phyloP scores from a whole-genome alignment of 2,329 filamentous ascomycete species.

The Chrysosporium keratinophilum region DNA sequence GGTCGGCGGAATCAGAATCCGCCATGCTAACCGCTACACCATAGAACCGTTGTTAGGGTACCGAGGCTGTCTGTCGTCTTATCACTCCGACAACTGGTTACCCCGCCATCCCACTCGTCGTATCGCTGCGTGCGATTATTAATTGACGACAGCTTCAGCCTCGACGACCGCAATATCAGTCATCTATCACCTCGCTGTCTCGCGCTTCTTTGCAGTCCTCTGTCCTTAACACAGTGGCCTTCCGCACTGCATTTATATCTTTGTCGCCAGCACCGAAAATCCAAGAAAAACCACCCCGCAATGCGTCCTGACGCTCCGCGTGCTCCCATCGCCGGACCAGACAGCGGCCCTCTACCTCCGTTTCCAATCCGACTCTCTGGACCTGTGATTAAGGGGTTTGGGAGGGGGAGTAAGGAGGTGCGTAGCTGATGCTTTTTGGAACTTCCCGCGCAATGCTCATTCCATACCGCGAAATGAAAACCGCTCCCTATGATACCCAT shows the following conservation, averaged over 20 bases:
- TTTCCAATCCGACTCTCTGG: constrained; percentile 79
- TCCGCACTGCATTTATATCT: background rate
- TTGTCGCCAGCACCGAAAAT: background rate
- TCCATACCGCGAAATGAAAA: background rate
- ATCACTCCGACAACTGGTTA: background rate
- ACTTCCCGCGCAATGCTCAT: background rate
- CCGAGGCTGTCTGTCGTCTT: background rate
- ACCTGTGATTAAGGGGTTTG: constrained; percentile 83
- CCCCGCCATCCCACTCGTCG: background rate
- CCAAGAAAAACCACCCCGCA: background rate
- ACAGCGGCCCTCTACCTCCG: constrained; percentile 61
- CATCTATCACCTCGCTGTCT: background rate
- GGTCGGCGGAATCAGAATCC: constrained; percentile 10
- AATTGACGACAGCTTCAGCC: background rate
- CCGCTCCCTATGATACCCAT: background rate
- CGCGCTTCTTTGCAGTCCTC: too few species aligned
- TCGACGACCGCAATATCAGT: background rate
- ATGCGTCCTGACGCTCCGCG: constrained; percentile 47
- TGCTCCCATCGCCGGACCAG: constrained; percentile 61
- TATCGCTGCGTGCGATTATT: background rate
- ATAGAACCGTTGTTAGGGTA: constrained; percentile 1
- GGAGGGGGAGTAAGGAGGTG: constrained; percentile 85
- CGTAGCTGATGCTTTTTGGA: background rate
- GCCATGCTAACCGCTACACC: constrained; percentile 10
- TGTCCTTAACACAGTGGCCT: too few species aligned